Evolutionary conservation across 2,329 filamentous ascomycete genomes (phyloP).

Genomic region (Arthrobotrys sphaeroides): DNA sequence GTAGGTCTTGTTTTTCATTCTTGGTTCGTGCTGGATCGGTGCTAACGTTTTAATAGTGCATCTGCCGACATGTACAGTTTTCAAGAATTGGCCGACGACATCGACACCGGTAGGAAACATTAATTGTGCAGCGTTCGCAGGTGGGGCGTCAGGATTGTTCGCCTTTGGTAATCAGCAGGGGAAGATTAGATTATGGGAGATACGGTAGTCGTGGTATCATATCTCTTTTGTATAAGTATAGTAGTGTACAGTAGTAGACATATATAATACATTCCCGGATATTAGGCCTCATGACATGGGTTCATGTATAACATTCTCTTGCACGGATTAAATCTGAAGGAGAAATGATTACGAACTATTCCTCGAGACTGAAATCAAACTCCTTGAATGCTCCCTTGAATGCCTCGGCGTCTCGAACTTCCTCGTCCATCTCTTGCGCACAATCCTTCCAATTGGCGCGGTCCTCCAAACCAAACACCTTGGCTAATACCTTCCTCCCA

Average conservation of each 20-base stretch:
- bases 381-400: constrained; percentile 84
- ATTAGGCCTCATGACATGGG: not conserved
- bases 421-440: constrained; percentile 78
- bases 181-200: constrained; percentile 90
- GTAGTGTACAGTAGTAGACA: constrained; percentile 38
- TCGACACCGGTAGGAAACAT: constrained; percentile 88
- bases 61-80: constrained; percentile 89
- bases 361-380: constrained; percentile 79
- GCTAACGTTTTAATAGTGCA: constrained; percentile 69
- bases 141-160: constrained; percentile 73
- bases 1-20: constrained; percentile 59
- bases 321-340: no score
- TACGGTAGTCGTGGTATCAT: constrained; percentile 67
- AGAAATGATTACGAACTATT: constrained; percentile 30
- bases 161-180: constrained; percentile 89
- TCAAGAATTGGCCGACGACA: constrained; percentile 94
- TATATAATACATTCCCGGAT: constrained; percentile 33
- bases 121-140: constrained; percentile 71
- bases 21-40: constrained; percentile 11
- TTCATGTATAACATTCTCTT: no score
- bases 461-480: constrained; percentile 80
- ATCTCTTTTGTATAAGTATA: constrained; percentile 2
- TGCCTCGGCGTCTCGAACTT: constrained; percentile 77
- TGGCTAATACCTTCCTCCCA: constrained; percentile 84
- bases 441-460: constrained; percentile 88